Percentiles rank a stretch among this genome's conserved stretches.
phyloP scores from a whole-genome alignment of 768 basidiomycete genomes.

The Phlegmacium glaucopus region DNA sequence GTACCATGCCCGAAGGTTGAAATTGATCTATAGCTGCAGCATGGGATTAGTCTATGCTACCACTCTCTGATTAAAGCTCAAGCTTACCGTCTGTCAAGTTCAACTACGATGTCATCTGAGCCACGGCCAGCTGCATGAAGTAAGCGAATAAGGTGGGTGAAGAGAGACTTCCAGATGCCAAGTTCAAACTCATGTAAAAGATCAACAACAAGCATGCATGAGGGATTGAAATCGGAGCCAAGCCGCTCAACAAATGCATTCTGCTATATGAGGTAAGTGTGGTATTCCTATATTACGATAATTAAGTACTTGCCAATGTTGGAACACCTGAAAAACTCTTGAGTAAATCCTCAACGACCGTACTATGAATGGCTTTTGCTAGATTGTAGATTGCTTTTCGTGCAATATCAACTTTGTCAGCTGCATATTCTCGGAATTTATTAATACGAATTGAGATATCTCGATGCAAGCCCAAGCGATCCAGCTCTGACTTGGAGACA shows the following conservation, averaged over 20 bases:
- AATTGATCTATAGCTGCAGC: conserved; percentile 20
- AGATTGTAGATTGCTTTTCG: conserved; percentile 5
- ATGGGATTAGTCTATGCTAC: background rate
- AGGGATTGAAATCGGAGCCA: conserved; percentile 20
- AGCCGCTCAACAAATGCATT: conserved; percentile 21
- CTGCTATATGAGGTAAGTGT: conserved; percentile 3
- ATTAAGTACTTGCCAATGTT: conserved; percentile 18
- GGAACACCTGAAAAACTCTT: conserved; percentile 24
- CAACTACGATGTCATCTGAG: conserved; percentile 16
- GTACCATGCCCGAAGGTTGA: conserved; percentile 17
- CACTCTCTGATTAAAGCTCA: background rate
- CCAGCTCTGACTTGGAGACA: conserved; percentile 20
- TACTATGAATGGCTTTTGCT: conserved; percentile 2
- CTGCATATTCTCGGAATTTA: conserved; percentile 7
- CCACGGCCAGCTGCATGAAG: conserved; percentile 20
- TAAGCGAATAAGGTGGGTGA: conserved; percentile 35
- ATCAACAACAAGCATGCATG: conserved; percentile 30
- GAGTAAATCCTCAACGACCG: conserved; percentile 16
- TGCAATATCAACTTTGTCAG: conserved; percentile 6
- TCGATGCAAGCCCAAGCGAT: conserved; percentile 17
- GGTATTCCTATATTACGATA: background rate
- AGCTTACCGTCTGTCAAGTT: conserved; percentile 29
- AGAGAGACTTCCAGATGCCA: conserved; percentile 35
- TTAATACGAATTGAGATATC: conserved; percentile 11
- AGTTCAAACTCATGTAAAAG: conserved; percentile 37